Evolutionary conservation across 345 rosid genomes (phyloP).

Genomic region (Xanthoceras sorbifolium): DNA sequence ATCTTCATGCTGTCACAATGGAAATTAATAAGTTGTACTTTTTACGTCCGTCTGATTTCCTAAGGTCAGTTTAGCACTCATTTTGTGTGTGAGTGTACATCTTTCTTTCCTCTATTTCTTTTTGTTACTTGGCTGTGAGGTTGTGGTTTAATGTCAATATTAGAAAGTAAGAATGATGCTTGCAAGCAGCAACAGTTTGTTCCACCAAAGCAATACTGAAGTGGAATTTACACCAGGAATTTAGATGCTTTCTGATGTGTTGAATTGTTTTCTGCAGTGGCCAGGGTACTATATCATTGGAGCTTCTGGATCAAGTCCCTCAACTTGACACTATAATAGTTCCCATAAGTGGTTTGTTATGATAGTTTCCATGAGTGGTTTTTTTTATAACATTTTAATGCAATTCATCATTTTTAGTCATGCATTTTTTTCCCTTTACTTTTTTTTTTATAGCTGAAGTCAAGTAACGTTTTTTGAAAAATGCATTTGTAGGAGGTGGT

Average conservation of each 20-base stretch:
- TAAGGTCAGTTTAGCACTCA: background rate
- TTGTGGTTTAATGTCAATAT: too few species aligned
- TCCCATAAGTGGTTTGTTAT: conserved; percentile 84
- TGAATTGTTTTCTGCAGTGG: conserved; percentile 54
- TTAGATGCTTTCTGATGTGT: conserved; percentile 5
- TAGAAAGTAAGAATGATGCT: background rate
- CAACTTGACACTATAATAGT: conserved; percentile 70
- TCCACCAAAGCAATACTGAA: background rate
- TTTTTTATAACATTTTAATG: conserved; percentile 15
- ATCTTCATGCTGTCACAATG: background rate
- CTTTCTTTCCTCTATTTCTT: too few species aligned
- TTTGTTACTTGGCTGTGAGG: too few species aligned
- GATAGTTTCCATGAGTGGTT: conserved; percentile 83
- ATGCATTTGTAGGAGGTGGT: conserved; percentile 66
- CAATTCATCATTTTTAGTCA: background rate
- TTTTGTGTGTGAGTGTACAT: background rate
- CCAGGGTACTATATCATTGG: conserved; percentile 83
- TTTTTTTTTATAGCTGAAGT: background rate
- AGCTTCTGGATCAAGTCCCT: conserved; percentile 76
- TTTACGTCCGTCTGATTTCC: background rate
- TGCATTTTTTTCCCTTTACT: background rate
- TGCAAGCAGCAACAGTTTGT: background rate
- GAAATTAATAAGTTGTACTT: background rate
- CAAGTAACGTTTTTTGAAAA: background rate
- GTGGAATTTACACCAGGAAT: background rate